Conservation (phyloP, 2,329 filamentous ascomycete genomes). For the Talaromyces funiculosus region DNA sequence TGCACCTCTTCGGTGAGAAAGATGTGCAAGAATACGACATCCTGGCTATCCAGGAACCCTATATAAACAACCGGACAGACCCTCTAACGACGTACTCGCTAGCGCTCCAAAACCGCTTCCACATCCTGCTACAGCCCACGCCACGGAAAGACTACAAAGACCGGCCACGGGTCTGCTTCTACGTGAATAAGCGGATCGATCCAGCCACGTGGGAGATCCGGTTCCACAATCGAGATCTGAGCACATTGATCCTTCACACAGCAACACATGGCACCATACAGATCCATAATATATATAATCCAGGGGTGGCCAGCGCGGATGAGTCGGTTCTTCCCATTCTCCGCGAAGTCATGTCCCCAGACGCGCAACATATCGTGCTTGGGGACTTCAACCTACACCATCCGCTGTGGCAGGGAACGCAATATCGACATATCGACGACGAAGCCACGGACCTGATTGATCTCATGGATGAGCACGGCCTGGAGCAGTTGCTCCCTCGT, state of each 20-base stretch:
- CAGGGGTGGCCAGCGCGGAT: neutral
- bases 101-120: neutral
- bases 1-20: slow-evolving; percentile 11
- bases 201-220: neutral
- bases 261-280: neutral
- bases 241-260: neutral
- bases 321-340: no score
- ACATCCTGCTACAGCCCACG: neutral
- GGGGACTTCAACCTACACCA: no score
- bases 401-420: no score
- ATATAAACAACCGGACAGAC: neutral
- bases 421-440: no score
- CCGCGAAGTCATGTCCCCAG: no score
- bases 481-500: no score
- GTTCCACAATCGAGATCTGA: neutral
- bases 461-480: no score
- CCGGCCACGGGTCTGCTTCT: neutral
- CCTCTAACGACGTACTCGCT: neutral
- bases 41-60: slow-evolving; percentile 11
- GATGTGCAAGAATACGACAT: slow-evolving; percentile 8
- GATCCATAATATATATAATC: neutral
- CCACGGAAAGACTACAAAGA: neutral
- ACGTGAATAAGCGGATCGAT: neutral
- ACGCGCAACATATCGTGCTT: no score
- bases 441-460: no score